Percentiles rank a stretch among this genome's conserved stretches.
Conservation (phyloP, 805 yeast genomes). For the Cyberlindnera saturnus region DNA sequence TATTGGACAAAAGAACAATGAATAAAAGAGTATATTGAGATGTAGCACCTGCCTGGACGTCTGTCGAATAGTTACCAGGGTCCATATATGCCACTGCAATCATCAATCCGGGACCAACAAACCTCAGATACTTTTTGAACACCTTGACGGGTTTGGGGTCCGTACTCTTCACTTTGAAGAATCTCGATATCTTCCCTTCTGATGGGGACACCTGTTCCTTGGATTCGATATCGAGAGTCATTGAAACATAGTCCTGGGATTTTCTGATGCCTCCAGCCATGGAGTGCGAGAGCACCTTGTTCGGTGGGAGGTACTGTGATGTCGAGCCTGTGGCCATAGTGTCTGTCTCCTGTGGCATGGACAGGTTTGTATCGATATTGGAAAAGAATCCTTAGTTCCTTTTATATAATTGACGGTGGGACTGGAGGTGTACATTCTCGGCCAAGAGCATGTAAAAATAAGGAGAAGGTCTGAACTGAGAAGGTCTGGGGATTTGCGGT, state of each 20-base stretch:
- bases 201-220: constrained; percentile 1
- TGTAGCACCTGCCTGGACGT: constrained; percentile 82
- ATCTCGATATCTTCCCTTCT: constrained; percentile 1
- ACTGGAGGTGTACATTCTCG: no score
- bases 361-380: no score
- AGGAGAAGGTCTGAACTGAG: no score
- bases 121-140: constrained; percentile 51
- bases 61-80: constrained; percentile 90
- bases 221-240: constrained; percentile 3
- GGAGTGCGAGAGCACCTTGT: constrained; percentile 12
- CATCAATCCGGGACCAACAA: constrained; percentile 85
- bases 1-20: constrained; percentile 67
- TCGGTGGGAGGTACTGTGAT: constrained; percentile 8
- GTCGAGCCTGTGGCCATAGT: not conserved
- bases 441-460: no score
- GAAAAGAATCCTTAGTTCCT: no score
- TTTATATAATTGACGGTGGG: no score
- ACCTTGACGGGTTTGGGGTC: constrained; percentile 18
- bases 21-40: constrained; percentile 70
- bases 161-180: constrained; percentile 12
- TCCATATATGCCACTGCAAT: constrained; percentile 90
- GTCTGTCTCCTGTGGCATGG: not conserved
- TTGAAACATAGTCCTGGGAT: not conserved
- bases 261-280: constrained; percentile 16
- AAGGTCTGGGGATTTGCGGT: no score